A percentile compares a stretch with the other conserved stretches of the same genome.
These are phyloP conservation scores for Cantharellus cinnabarinus DNA, from an alignment of 768 basidiomycete species.

Conservation along the genomic window DNA sequence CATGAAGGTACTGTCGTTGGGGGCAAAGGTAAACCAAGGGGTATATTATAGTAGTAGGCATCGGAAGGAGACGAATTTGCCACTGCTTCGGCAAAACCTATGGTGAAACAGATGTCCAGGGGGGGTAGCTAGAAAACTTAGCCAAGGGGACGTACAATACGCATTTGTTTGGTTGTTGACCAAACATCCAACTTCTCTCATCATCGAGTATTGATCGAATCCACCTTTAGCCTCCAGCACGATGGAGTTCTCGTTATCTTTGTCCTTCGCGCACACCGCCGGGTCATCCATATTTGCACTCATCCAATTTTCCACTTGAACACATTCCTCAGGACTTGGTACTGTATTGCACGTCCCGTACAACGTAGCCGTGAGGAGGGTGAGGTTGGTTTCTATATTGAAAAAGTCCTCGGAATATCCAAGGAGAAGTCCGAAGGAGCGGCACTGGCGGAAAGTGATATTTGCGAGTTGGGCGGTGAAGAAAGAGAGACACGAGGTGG, in stretches of 20 bases:
- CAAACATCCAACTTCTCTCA: conserved; percentile 12
- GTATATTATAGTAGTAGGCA: conserved; percentile 8
- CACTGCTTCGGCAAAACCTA: conserved; percentile 10
- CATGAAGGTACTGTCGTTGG: conserved; percentile 8
- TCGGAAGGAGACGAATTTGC: conserved; percentile 7
- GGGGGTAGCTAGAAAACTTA: background rate
- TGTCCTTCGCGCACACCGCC: conserved; percentile 12
- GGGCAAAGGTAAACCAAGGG: conserved; percentile 8
- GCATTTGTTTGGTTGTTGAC: conserved; percentile 9
- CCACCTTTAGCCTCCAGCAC: conserved; percentile 13
- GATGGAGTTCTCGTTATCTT: conserved; percentile 10
- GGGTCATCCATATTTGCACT: conserved; percentile 6
- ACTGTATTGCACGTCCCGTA: conserved; percentile 11
- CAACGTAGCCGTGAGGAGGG: conserved; percentile 11
- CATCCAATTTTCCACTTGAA: conserved; percentile 9
- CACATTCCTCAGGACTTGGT: conserved; percentile 4
- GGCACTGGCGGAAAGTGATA: conserved; percentile 10
- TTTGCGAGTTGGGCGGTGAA: conserved; percentile 13
- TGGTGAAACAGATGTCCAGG: background rate
- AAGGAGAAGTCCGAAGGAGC: conserved; percentile 10
- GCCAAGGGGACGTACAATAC: conserved; percentile 7
- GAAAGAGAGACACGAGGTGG: conserved; percentile 14
- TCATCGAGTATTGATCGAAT: conserved; percentile 13
- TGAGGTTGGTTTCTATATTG: conserved; percentile 11
- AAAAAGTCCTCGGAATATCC: conserved; percentile 7